Conservation (phyloP, 2,329 filamentous ascomycete species). For the Diaporthe eres region DNA sequence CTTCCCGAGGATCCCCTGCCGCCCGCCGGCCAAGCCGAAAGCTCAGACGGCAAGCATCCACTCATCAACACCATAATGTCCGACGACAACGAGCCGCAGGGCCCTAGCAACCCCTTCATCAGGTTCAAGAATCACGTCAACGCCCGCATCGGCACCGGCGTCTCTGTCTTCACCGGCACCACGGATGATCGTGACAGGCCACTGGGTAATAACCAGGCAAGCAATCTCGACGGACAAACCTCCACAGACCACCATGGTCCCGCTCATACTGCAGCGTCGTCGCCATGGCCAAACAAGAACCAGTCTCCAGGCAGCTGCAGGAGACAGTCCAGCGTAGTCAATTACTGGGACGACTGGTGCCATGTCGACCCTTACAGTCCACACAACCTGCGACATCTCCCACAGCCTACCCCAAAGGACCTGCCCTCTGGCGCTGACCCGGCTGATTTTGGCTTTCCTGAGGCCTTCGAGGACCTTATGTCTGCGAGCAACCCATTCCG, state of each 20-base stretch:
- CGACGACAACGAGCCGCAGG: constrained; percentile 43
- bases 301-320: neutral
- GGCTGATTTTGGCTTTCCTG: constrained; percentile 64
- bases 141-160: constrained; percentile 52
- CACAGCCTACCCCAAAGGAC: constrained; percentile 63
- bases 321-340: constrained; percentile 18
- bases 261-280: neutral
- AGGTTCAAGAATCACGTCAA: constrained; percentile 59
- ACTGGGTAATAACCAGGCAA: neutral
- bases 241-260: neutral
- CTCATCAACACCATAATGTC: constrained; percentile 39
- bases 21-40: constrained; percentile 14
- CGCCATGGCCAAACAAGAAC: neutral
- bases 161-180: constrained; percentile 48
- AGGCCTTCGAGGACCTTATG: constrained; percentile 72
- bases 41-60: constrained; percentile 7
- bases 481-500: constrained; percentile 56
- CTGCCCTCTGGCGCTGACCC: constrained; percentile 54
- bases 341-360: constrained; percentile 54
- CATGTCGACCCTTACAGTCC: constrained; percentile 61
- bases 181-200: constrained; percentile 9
- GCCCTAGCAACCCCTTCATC: constrained; percentile 54
- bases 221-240: constrained; percentile 30
- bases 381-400: constrained; percentile 59
- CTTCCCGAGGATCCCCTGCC: constrained; percentile 22